A percentile compares a stretch with the other conserved stretches of the same genome.
phyloP scores from a whole-genome alignment of 805 yeast species.

The Scheffersomyces stipitis region DNA sequence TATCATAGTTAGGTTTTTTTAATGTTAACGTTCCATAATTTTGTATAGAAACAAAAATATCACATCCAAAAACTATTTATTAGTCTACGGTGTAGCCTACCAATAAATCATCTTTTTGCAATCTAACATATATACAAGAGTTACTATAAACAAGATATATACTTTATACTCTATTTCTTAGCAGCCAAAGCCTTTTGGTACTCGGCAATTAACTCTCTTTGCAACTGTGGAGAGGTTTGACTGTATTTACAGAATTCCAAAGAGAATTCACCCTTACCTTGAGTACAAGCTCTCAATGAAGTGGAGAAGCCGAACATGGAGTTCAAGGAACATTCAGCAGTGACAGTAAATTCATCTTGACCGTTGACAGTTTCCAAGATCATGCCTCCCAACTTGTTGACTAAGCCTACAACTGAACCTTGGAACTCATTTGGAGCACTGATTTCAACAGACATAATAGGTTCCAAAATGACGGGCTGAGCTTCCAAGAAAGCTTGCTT shows the following conservation, averaged over 20 bases:
- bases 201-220: conserved; percentile 85
- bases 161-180: conserved; percentile 9
- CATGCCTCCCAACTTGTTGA: conserved; percentile 90
- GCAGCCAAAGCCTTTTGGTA: conserved; percentile 40
- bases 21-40: conserved; percentile 26
- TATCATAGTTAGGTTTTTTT: conserved; percentile 27
- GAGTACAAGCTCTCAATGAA: conserved; percentile 91
- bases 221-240: conserved; percentile 88
- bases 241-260: conserved; percentile 92
- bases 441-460: conserved; percentile 90
- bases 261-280: conserved; percentile 98
- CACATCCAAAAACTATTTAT: no score
- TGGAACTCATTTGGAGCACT: conserved; percentile 97
- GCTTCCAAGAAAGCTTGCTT: conserved; percentile 84
- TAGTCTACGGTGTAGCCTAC: no score
- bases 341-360: conserved; percentile 88
- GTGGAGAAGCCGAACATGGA: conserved; percentile 97
- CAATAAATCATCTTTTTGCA: no score
- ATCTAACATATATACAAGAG: conserved; percentile 11
- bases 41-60: background rate
- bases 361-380: conserved; percentile 93
- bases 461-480: conserved; percentile 88
- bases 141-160: conserved; percentile 6
- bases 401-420: conserved; percentile 84
- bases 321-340: conserved; percentile 95